Evolutionary conservation across 768 basidiomycete genomes (phyloP).

Genomic region (Boletus patriciae): DNA sequence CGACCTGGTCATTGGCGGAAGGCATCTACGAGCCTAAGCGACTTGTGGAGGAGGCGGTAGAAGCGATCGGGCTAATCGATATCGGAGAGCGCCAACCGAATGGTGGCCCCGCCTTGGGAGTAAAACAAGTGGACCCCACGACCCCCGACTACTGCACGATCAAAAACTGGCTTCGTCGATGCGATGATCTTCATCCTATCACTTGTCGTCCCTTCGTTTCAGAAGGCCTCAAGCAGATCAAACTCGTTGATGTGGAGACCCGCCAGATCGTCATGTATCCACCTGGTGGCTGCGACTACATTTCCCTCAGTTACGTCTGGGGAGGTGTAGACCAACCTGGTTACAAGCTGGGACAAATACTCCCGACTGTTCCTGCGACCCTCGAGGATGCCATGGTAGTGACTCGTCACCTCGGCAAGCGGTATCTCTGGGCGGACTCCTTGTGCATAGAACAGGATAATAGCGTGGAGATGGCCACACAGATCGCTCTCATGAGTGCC

Average conservation of each 20-base stretch:
- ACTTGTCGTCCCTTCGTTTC: slow-evolving; percentile 5
- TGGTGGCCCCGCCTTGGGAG: neutral
- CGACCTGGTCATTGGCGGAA: neutral
- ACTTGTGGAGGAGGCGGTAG: neutral
- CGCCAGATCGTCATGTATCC: slow-evolving; percentile 11
- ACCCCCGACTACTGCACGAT: slow-evolving; percentile 1
- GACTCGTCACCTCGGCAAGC: slow-evolving; percentile 11
- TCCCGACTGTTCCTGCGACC: slow-evolving; percentile 15
- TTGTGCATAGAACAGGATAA: slow-evolving; percentile 19
- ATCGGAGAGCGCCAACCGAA: neutral
- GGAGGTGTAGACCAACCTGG: slow-evolving; percentile 7
- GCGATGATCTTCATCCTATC: slow-evolving; percentile 9
- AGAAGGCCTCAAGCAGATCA: slow-evolving; percentile 5
- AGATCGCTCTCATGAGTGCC: slow-evolving; percentile 17
- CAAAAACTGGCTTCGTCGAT: slow-evolving; percentile 6
- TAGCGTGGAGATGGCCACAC: slow-evolving; percentile 2
- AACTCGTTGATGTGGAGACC: slow-evolving; percentile 8
- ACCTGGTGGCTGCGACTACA: slow-evolving; percentile 2
- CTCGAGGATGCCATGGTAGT: slow-evolving; percentile 20
- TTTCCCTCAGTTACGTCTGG: slow-evolving; percentile 22
- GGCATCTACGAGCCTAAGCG: neutral
- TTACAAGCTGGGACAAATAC: slow-evolving; percentile 9
- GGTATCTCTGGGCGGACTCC: slow-evolving; percentile 19
- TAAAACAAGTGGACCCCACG: slow-evolving; percentile 1
- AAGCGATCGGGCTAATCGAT: slow-evolving; percentile 7